These are phyloP conservation scores for Diplodia corticola DNA, from an alignment of 2,329 filamentous ascomycete species.

Conservation along the genomic window DNA sequence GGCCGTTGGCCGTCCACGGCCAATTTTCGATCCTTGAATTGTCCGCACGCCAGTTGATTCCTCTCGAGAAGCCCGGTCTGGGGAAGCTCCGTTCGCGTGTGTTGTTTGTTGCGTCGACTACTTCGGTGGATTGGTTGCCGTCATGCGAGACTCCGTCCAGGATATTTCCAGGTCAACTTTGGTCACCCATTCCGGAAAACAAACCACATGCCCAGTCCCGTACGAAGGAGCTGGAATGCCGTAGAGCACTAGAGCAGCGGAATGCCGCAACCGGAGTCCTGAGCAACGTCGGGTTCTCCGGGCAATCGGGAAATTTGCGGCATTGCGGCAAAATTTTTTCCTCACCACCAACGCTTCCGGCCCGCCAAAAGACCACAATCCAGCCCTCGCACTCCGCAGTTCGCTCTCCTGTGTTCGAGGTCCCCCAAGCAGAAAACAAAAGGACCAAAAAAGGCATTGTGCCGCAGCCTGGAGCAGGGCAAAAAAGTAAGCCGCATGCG, in stretches of 20 bases:
- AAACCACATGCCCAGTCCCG: not conserved
- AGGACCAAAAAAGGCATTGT: too few species aligned
- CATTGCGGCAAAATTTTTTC: not conserved
- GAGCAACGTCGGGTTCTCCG: too few species aligned
- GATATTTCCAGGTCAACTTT: not conserved
- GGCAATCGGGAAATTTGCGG: not conserved
- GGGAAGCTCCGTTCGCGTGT: too few species aligned
- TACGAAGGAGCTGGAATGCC: not conserved
- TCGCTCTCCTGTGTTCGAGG: too few species aligned
- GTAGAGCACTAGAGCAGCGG: not conserved
- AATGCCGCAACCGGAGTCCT: too few species aligned
- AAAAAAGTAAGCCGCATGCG: too few species aligned
- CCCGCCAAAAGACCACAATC: not conserved
- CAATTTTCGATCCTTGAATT: too few species aligned
- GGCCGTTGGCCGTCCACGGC: too few species aligned
- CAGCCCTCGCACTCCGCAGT: not conserved
- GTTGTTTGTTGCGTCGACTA: not conserved
- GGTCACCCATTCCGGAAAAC: not conserved
- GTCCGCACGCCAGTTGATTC: too few species aligned
- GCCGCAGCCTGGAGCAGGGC: too few species aligned
- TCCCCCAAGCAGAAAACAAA: not conserved
- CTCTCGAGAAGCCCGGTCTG: too few species aligned
- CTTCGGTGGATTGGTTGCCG: not conserved
- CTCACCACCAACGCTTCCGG: not conserved
- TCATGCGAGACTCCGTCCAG: not conserved